Evolutionary conservation across 768 basidiomycete species (phyloP).

Genomic region (Myochromella boudieri): DNA sequence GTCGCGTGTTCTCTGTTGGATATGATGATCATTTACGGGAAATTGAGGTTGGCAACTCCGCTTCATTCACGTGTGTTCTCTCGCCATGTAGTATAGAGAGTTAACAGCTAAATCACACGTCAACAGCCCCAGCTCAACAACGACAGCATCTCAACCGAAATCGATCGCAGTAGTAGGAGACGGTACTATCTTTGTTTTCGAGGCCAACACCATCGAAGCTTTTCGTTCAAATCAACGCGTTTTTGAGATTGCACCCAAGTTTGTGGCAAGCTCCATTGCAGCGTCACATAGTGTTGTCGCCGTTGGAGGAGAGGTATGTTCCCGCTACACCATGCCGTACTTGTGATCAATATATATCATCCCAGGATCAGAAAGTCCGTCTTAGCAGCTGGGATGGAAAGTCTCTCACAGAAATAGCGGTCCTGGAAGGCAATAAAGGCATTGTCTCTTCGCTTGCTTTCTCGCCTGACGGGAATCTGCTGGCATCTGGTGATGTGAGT

Average conservation of each 20-base stretch:
- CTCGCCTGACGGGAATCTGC: conserved; percentile 69
- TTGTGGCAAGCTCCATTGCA: conserved; percentile 56
- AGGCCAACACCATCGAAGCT: conserved; percentile 59
- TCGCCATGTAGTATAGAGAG: neutral
- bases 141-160: conserved; percentile 66
- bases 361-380: conserved; percentile 71
- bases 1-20: conserved; percentile 64
- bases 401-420: conserved; percentile 50
- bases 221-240: conserved; percentile 71
- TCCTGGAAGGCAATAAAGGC: conserved; percentile 69
- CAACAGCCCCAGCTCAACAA: conserved; percentile 48
- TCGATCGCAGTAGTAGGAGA: conserved; percentile 59
- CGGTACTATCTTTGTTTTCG: conserved; percentile 64
- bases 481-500: conserved; percentile 88
- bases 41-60: conserved; percentile 43
- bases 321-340: neutral
- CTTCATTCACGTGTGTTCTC: conserved; percentile 4
- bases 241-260: conserved; percentile 52
- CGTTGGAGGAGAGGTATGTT: conserved; percentile 71
- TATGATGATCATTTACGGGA: conserved; percentile 82
- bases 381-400: conserved; percentile 75
- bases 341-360: neutral
- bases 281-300: conserved; percentile 54
- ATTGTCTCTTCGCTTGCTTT: conserved; percentile 75
- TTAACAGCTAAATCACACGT: neutral